Conservation (phyloP, 83 land plant species). For the Thuja plicata region DNA sequence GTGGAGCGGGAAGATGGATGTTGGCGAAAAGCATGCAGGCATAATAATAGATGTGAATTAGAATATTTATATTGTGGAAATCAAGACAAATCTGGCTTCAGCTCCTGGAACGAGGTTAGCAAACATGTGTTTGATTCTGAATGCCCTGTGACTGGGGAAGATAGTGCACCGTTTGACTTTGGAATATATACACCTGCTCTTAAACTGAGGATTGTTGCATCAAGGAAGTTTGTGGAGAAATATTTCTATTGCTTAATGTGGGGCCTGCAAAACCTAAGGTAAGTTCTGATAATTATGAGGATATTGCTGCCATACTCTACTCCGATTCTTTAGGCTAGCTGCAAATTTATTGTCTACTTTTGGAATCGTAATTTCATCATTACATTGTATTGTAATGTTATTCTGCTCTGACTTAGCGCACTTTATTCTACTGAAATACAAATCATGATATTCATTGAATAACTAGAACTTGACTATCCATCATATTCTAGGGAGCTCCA, state of each 20-base stretch:
- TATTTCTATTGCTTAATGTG: slow-evolving; percentile 90
- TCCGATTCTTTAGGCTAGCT: not conserved
- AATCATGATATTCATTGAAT: not conserved
- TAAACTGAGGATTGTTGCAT: slow-evolving; percentile 41
- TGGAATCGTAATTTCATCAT: not conserved
- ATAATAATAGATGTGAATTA: slow-evolving; percentile 20
- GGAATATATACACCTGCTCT: slow-evolving; percentile 73
- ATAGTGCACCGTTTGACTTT: slow-evolving; percentile 48
- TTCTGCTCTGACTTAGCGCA: not conserved
- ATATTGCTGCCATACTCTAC: not conserved
- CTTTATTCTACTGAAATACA: not conserved
- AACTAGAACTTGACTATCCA: not conserved
- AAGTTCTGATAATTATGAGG: not conserved
- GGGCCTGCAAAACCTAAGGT: slow-evolving; percentile 88
- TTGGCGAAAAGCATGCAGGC: slow-evolving; percentile 57
- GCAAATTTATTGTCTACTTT: not conserved
- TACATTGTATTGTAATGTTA: not conserved
- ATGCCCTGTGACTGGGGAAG: slow-evolving; percentile 28
- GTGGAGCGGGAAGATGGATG: slow-evolving; percentile 69
- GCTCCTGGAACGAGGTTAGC: slow-evolving; percentile 27
- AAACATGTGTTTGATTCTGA: slow-evolving; percentile 3
- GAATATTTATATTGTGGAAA: slow-evolving; percentile 68
- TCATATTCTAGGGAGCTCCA: not conserved
- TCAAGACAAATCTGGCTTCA: slow-evolving; percentile 24
- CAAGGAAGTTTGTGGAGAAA: slow-evolving; percentile 51